Evolutionary conservation across 2,329 filamentous ascomycete species (phyloP).

Genomic region (Lachnellula cervina): DNA sequence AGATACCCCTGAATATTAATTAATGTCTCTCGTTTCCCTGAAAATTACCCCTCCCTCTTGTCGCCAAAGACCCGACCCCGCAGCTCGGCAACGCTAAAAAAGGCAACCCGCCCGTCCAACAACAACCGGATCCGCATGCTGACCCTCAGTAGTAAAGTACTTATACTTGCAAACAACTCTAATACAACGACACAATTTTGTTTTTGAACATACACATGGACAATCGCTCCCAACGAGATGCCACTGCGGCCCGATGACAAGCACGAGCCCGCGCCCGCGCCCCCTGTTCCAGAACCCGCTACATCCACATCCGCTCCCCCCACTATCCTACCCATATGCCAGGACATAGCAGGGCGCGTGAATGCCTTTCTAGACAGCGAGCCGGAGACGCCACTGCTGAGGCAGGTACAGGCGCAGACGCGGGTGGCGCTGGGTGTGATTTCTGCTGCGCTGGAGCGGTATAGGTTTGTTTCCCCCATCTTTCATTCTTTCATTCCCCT

Average conservation of each 20-base stretch:
- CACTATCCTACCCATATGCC: constrained; percentile 25
- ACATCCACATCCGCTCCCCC: constrained; percentile 9
- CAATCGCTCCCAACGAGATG: constrained; percentile 23
- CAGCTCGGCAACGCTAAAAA: constrained; percentile 10
- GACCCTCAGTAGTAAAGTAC: not conserved
- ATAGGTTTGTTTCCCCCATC: constrained; percentile 52
- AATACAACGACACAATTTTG: not conserved
- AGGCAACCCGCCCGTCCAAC: constrained; percentile 10
- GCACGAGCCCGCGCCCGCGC: not conserved
- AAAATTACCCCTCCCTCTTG: not conserved
- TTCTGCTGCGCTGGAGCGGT: constrained; percentile 67
- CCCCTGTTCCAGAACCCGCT: constrained; percentile 2
- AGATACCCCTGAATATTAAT: constrained; percentile 16
- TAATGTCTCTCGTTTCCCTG: not conserved
- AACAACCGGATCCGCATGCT: constrained; percentile 1
- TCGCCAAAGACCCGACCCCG: constrained; percentile 6
- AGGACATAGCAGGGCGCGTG: constrained; percentile 21
- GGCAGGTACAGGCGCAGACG: constrained; percentile 64
- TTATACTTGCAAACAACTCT: not conserved
- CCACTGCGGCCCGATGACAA: constrained; percentile 24
- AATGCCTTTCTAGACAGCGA: constrained; percentile 28
- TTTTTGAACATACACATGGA: constrained; percentile 18
- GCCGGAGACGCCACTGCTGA: constrained; percentile 21
- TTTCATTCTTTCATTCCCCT: not conserved
- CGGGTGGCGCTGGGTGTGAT: constrained; percentile 68